Evolutionary conservation across 495 filamentous ascomycete genomes (phyloP), one percentile per base, ranked within the genome.

Genomic region (Terfezia boudieri): DNA sequence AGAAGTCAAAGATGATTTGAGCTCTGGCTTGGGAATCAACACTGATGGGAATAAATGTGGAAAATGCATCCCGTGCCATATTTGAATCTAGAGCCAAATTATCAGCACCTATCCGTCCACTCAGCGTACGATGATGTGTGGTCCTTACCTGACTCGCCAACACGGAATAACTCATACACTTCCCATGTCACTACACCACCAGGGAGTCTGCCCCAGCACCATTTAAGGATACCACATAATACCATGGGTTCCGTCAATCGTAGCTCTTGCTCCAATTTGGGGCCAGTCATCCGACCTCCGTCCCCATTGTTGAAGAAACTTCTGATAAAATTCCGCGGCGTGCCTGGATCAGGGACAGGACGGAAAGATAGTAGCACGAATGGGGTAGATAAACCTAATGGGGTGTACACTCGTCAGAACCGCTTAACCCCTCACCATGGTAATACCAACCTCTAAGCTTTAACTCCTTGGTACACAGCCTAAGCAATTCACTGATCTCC

Each of bases 131-230:
- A 4, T 51, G 6, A 4, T 51, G n/a, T 32, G n/a, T 23, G 11
- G 16, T 12, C n/a, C 49, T 7, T 79, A 94, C 87, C 86, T 73
- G 83, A 76, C 71, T 96, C 90, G 61, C 89, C 90, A 60, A 93
- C 82, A 65, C 81, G 85, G 73, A 98, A 98, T 14, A 94, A 71
- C 59, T 96, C 87, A 63, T 98, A 98, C 26, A 84, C 86, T 58
- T 94, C 86, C 92, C 92, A 96, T 52, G 85, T 85, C 50, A 98
- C 88, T 11, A 98, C 79, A 61, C 90, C 90, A 51, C 89, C 87
- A 38, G 82, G 78, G 38, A 98, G 71, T 73, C 90, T 76, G 67
- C 85, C 87, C 90, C 90, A 98, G 67, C 90, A 95, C 90, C 90
- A 98, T 73, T 96, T 98, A 59, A 95, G 70, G 36, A 95, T 86